Percentiles rank a stretch among this genome's conserved stretches.
Evolutionary conservation across 805 yeast species (phyloP).

Genomic region (Wickerhamomyces sydowiorum): DNA sequence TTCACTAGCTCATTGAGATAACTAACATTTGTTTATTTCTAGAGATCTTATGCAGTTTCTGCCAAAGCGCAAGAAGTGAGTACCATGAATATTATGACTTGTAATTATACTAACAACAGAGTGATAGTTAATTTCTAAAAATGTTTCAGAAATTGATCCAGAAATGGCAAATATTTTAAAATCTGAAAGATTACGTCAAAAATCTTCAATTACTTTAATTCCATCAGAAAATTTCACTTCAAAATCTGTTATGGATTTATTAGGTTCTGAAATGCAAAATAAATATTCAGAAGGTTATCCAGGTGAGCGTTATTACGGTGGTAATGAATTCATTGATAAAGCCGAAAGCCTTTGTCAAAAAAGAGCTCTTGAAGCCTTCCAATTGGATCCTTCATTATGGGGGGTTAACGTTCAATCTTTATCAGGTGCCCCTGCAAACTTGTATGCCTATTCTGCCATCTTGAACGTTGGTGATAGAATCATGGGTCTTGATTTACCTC

Average conservation of each 20-base stretch:
- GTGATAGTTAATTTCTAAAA: conserved; percentile 54
- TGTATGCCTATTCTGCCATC: conserved; percentile 86
- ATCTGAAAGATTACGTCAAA: conserved; percentile 80
- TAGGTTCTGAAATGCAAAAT: conserved; percentile 96
- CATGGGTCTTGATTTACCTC: conserved; percentile 97
- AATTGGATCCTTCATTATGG: conserved; percentile 76
- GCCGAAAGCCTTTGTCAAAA: conserved; percentile 87
- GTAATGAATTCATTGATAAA: conserved; percentile 90
- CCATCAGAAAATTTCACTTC: conserved; percentile 97
- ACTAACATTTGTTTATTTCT: no score
- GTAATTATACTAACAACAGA: no score
- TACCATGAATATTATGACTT: no score
- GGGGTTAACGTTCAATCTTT: conserved; percentile 96
- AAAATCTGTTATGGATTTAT: conserved; percentile 85
- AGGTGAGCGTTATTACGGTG: conserved; percentile 97
- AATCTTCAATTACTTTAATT: conserved; percentile 84
- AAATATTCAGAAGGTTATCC: conserved; percentile 99
- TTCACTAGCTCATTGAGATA: no score
- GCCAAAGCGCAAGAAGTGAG: conserved; percentile 35
- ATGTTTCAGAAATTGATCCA: conserved; percentile 69
- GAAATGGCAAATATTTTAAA: conserved; percentile 77
- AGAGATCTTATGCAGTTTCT: conserved; percentile 38
- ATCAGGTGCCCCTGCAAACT: conserved; percentile 95
- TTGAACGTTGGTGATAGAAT: conserved; percentile 86
- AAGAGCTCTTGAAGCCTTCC: conserved; percentile 84